A percentile compares a stretch with the other conserved stretches of the same genome.
Conservation (phyloP, 2,329 filamentous ascomycete species). For the Scedosporium apiospermum region DNA sequence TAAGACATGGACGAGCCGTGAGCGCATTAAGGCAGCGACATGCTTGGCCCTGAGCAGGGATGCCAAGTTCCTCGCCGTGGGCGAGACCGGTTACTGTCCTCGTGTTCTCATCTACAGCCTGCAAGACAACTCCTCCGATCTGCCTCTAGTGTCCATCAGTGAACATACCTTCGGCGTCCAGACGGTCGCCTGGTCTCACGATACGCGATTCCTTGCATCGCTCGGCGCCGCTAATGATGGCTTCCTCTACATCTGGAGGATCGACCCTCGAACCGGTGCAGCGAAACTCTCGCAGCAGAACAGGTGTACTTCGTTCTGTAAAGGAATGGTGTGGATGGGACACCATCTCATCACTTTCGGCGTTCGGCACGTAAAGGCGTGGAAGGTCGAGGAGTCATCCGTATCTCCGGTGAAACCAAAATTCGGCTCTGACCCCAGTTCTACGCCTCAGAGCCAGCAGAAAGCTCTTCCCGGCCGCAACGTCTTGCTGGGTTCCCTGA, state of each 20-base stretch:
- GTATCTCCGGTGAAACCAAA: constrained; percentile 56
- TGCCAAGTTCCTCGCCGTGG: constrained; percentile 79
- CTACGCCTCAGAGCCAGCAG: constrained; percentile 15
- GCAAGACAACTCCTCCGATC: constrained; percentile 69
- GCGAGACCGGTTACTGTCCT: constrained; percentile 90
- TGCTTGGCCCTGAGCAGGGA: constrained; percentile 83
- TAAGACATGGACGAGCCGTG: constrained; percentile 78
- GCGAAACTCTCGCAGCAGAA: constrained; percentile 76
- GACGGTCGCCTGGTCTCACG: constrained; percentile 79
- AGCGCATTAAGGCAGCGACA: constrained; percentile 89
- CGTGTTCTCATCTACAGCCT: constrained; percentile 85
- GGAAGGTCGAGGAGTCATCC: constrained; percentile 67
- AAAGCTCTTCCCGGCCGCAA: constrained; percentile 79
- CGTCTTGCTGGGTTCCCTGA: constrained; percentile 69
- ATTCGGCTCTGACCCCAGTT: constrained; percentile 32
- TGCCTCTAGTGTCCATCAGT: constrained; percentile 72
- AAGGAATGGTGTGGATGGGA: constrained; percentile 86
- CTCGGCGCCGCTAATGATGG: constrained; percentile 86
- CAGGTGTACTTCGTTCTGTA: constrained; percentile 81
- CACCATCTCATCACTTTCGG: constrained; percentile 76
- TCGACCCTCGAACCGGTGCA: constrained; percentile 73
- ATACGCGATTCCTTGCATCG: constrained; percentile 79
- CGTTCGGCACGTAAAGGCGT: constrained; percentile 86
- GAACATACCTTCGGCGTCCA: constrained; percentile 89
- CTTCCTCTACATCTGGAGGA: constrained; percentile 83